These are phyloP conservation scores for Kodamaea alishanica DNA, from an alignment of 1,139 yeast genomes.

Conservation along the genomic window DNA sequence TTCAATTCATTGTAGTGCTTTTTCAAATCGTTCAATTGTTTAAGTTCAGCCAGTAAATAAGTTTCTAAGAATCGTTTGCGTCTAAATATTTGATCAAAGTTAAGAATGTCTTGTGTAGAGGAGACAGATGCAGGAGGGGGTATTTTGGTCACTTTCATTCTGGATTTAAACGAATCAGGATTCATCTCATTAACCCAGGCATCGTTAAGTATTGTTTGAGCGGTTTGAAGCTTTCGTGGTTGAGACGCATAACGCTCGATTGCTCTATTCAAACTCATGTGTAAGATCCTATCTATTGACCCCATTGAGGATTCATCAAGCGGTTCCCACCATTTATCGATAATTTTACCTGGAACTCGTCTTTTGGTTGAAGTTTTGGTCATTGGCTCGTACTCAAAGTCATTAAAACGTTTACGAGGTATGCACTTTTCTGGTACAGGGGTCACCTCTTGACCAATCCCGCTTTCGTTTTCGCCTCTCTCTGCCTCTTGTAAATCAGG, in stretches of 20 bases:
- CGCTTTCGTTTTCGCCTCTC: not conserved
- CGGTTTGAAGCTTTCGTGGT: conserved; percentile 21
- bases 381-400: conserved; percentile 6
- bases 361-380: conserved; percentile 13
- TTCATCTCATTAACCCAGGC: conserved; percentile 29
- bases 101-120: conserved; percentile 24
- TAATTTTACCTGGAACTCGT: conserved; percentile 28
- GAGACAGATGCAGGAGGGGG: conserved; percentile 28
- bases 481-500: not conserved
- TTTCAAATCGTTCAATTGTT: conserved; percentile 36
- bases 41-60: conserved; percentile 40
- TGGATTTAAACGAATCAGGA: conserved; percentile 29
- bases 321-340: conserved; percentile 37
- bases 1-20: conserved; percentile 23
- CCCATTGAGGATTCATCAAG: conserved; percentile 19
- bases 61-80: conserved; percentile 35
- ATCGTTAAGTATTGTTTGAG: conserved; percentile 27
- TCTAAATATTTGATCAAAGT: conserved; percentile 29
- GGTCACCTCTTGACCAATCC: not conserved
- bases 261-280: conserved; percentile 29
- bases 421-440: not conserved
- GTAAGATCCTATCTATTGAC: conserved; percentile 29
- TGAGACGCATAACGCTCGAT: conserved; percentile 24
- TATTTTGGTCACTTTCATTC: conserved; percentile 32
- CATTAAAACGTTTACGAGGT: not conserved